Conservation (phyloP, 768 basidiomycete species). For the Boletus tylopilopsis region DNA sequence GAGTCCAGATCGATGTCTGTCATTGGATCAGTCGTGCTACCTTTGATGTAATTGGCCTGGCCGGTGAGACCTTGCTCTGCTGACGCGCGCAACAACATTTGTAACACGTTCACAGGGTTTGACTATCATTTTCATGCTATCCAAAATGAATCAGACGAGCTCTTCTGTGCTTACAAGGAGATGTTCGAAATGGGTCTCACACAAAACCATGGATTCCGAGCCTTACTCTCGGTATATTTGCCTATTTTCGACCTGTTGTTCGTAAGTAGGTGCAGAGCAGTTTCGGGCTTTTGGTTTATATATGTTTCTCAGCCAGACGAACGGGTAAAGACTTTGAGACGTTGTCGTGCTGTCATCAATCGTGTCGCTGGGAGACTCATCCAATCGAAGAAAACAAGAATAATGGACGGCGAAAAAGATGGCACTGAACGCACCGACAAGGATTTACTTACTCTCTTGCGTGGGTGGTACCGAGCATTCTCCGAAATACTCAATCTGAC, state of each 20-base stretch:
- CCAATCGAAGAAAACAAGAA: slow-evolving; percentile 73
- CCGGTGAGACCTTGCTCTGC: slow-evolving; percentile 46
- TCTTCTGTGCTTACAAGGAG: slow-evolving; percentile 77
- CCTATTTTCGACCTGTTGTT: slow-evolving; percentile 54
- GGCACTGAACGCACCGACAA: slow-evolving; percentile 55
- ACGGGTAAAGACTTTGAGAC: slow-evolving; percentile 44
- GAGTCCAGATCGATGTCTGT: slow-evolving; percentile 61
- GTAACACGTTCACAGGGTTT: slow-evolving; percentile 54
- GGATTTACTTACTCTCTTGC: slow-evolving; percentile 73
- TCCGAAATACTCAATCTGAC: slow-evolving; percentile 6
- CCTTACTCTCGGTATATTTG: slow-evolving; percentile 51
- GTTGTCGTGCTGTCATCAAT: slow-evolving; percentile 59
- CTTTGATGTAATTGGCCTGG: slow-evolving; percentile 89
- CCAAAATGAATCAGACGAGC: slow-evolving; percentile 70
- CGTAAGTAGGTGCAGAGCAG: slow-evolving; percentile 37
- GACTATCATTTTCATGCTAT: slow-evolving; percentile 86
- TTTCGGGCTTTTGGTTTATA: neutral
- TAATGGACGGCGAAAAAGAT: slow-evolving; percentile 53
- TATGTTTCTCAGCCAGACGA: slow-evolving; percentile 47
- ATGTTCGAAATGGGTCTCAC: slow-evolving; percentile 77
- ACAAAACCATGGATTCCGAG: slow-evolving; percentile 44
- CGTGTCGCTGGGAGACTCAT: slow-evolving; percentile 73
- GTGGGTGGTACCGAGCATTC: slow-evolving; percentile 43
- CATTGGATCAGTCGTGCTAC: slow-evolving; percentile 81
- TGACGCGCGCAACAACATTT: neutral